phyloP scores from a whole-genome alignment of 2,329 filamentous ascomycete species.

The Calonectria pteridis region DNA sequence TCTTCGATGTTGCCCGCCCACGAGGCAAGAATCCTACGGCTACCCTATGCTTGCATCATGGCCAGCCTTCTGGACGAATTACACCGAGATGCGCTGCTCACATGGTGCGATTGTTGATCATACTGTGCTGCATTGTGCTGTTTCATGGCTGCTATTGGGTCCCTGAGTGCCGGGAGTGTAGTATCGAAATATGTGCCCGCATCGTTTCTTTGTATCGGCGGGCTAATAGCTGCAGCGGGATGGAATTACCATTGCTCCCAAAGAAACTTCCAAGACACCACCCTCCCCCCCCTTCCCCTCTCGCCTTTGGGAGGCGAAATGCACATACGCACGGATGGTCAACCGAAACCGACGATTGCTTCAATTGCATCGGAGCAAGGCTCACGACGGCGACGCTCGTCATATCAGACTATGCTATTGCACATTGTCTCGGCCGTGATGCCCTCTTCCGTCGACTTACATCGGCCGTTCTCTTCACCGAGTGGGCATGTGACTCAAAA shows the following conservation, averaged over 20 bases:
- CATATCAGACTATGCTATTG: constrained; percentile 12
- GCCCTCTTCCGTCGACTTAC: constrained; percentile 15
- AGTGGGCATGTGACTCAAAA: constrained; percentile 24
- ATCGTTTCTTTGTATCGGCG: not conserved
- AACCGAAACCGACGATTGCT: constrained; percentile 2
- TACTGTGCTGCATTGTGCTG: not conserved
- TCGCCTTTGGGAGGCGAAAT: not conserved
- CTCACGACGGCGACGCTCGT: not conserved
- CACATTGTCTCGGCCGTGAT: constrained; percentile 23
- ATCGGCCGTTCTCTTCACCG: not conserved
- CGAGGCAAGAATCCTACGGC: not conserved
- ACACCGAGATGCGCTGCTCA: not conserved
- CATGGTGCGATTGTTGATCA: not conserved
- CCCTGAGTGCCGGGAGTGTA: not conserved
- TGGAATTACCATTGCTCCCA: not conserved
- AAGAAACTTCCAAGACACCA: not conserved
- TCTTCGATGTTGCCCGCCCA: not conserved
- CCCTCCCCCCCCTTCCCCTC: too few species aligned
- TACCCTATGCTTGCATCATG: constrained; percentile 12
- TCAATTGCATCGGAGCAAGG: not conserved
- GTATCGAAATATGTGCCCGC: not conserved
- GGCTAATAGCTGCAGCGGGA: not conserved
- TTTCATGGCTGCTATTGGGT: not conserved
- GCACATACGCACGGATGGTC: not conserved
- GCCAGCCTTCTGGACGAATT: not conserved